These are phyloP conservation scores for Globisporangium polare DNA, from an alignment of 352 stramenopile species.

Conservation along the genomic window DNA sequence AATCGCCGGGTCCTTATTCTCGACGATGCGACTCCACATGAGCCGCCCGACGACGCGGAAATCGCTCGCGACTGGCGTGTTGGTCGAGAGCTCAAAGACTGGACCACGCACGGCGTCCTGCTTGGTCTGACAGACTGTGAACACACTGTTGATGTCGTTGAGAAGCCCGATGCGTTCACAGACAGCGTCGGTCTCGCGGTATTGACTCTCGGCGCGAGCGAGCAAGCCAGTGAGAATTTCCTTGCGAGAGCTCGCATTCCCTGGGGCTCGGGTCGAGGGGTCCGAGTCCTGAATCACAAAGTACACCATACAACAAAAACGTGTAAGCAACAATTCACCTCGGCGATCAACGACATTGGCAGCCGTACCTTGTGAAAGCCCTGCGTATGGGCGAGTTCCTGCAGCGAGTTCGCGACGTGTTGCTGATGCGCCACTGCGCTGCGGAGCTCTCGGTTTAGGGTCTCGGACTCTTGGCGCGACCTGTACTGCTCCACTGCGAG, in stretches of 20 bases:
- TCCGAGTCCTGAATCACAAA: neutral
- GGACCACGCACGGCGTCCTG: neutral
- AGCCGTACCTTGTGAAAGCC: too few species aligned
- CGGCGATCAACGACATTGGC: too few species aligned
- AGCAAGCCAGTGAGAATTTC: neutral
- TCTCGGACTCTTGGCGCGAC: constrained; percentile 31
- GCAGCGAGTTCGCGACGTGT: constrained; percentile 31
- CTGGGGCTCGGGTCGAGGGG: too few species aligned
- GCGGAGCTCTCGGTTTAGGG: constrained; percentile 37
- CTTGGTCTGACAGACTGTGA: neutral
- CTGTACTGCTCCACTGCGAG: constrained; percentile 33
- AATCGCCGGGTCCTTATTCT: neutral
- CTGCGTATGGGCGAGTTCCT: constrained; percentile 26
- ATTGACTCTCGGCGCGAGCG: neutral
- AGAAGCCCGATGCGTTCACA: neutral
- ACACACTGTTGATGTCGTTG: neutral
- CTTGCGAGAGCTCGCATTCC: neutral
- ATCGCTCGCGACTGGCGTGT: neutral
- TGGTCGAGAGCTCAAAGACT: constrained; percentile 10
- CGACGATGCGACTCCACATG: neutral
- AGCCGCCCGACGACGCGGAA: neutral
- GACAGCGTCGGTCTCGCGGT: neutral
- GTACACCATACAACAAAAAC: neutral
- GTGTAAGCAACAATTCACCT: too few species aligned
- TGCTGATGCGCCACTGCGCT: constrained; percentile 33